Evolutionary conservation across 495 filamentous ascomycete genomes (phyloP).

Genomic region (Tetracladium setigerum): DNA sequence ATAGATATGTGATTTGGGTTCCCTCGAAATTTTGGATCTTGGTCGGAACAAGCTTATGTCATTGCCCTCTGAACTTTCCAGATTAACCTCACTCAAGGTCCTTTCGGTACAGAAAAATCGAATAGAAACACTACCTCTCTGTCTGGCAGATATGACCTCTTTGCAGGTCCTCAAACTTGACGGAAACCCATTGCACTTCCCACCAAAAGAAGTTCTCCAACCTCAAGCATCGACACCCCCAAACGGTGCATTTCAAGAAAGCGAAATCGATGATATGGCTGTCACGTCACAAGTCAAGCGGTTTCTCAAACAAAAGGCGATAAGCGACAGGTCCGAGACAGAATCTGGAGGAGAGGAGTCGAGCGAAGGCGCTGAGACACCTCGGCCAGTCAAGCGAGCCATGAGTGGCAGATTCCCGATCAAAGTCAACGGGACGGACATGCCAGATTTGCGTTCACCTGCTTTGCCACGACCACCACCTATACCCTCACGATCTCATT

Average conservation of each 20-base stretch:
- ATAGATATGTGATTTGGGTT: constrained; percentile 66
- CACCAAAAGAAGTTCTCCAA: constrained; percentile 51
- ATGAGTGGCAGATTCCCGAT: constrained; percentile 78
- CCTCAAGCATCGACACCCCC: constrained; percentile 35
- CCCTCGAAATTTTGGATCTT: constrained; percentile 87
- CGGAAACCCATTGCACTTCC: constrained; percentile 72
- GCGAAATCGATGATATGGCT: constrained; percentile 51
- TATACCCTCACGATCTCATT: constrained; percentile 69
- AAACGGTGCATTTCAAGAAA: constrained; percentile 37
- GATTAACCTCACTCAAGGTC: constrained; percentile 67
- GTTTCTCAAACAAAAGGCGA: constrained; percentile 57
- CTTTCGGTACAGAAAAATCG: constrained; percentile 77
- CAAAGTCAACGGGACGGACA: constrained; percentile 56
- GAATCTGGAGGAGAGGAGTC: constrained; percentile 58
- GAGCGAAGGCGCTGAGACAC: constrained; percentile 64
- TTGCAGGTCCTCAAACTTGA: constrained; percentile 81
- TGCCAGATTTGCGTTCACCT: constrained; percentile 56
- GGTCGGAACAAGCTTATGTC: constrained; percentile 74
- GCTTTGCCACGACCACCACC: constrained; percentile 58
- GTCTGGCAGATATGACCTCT: constrained; percentile 80
- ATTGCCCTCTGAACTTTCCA: constrained; percentile 73
- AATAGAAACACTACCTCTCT: constrained; percentile 73
- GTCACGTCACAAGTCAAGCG: constrained; percentile 69
- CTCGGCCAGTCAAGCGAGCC: constrained; percentile 65
- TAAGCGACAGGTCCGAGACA: constrained; percentile 44